phyloP scores from a whole-genome alignment of 2,329 filamentous ascomycete species.

The Xylaria sp. region DNA sequence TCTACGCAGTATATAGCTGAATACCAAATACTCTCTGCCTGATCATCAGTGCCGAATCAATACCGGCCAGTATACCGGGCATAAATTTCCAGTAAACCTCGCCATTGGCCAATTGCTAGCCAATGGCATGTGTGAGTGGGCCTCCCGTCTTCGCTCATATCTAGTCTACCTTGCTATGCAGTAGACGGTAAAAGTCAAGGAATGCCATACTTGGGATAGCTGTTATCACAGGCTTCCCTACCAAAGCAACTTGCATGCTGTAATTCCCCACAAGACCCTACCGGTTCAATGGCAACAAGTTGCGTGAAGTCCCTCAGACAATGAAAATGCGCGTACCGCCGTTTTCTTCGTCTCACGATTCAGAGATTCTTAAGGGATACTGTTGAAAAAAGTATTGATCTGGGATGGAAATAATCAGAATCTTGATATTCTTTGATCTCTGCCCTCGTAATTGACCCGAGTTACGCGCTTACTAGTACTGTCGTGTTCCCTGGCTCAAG shows the following conservation, averaged over 20 bases:
- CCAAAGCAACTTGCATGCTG: slow-evolving; percentile 14
- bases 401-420: slow-evolving; percentile 4
- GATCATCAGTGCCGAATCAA: slow-evolving; percentile 31
- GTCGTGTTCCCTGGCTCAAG: slow-evolving; percentile 4
- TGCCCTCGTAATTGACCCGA: slow-evolving; percentile 12
- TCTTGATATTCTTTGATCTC: background rate
- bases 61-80: slow-evolving; percentile 21
- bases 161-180: background rate
- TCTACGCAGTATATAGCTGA: slow-evolving; percentile 3
- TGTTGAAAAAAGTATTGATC: slow-evolving; percentile 5
- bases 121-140: slow-evolving; percentile 24
- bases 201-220: background rate
- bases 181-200: background rate
- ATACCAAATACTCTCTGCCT: slow-evolving; percentile 18
- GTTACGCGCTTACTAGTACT: slow-evolving; percentile 13
- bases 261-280: background rate
- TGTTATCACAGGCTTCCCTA: background rate
- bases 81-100: slow-evolving; percentile 15
- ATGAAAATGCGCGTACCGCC: slow-evolving; percentile 11
- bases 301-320: slow-evolving; percentile 20
- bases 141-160: slow-evolving; percentile 8
- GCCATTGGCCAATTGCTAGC: slow-evolving; percentile 21
- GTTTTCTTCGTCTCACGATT: background rate
- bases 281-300: slow-evolving; percentile 7
- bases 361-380: slow-evolving; percentile 14